These are phyloP conservation scores for Triticum monococcum DNA, from an alignment of 176 grass and related monocot genomes.

Conservation along the genomic window DNA sequence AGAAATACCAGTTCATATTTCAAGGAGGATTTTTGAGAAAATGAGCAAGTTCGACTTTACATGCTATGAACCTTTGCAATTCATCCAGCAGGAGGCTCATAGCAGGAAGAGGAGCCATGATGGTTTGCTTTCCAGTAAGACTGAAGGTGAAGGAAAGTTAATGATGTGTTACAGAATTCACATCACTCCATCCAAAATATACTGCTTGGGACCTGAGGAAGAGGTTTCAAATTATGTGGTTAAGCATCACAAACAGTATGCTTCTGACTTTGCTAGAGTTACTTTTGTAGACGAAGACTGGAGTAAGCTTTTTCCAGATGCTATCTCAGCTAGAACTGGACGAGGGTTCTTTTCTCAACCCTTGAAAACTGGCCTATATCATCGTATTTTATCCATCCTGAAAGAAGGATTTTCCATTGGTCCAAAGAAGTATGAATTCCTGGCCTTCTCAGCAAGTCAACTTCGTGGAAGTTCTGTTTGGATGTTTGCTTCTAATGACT, in stretches of 20 bases:
- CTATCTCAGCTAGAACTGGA: slow-evolving; percentile 68
- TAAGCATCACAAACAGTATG: slow-evolving; percentile 53
- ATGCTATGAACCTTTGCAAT: slow-evolving; percentile 77
- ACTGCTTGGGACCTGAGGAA: slow-evolving; percentile 82
- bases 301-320: slow-evolving; percentile 73
- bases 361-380: slow-evolving; percentile 69
- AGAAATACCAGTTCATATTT: slow-evolving; percentile 49
- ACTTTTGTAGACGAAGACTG: slow-evolving; percentile 96
- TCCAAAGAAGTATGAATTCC: slow-evolving; percentile 85
- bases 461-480: slow-evolving; percentile 91
- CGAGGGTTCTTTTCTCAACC: slow-evolving; percentile 63
- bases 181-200: slow-evolving; percentile 87
- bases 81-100: slow-evolving; percentile 56
- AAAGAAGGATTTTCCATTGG: slow-evolving; percentile 78
- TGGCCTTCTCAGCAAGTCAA: slow-evolving; percentile 97
- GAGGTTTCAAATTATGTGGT: slow-evolving; percentile 94
- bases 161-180: slow-evolving; percentile 82
- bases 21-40: slow-evolving; percentile 69
- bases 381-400: slow-evolving; percentile 77
- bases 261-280: slow-evolving; percentile 92
- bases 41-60: slow-evolving; percentile 72
- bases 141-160: slow-evolving; percentile 43
- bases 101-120: slow-evolving; percentile 35
- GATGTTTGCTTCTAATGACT: slow-evolving; percentile 95
- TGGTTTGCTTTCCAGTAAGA: slow-evolving; percentile 34